Base-by-base conservation (phyloP, 2,329 filamentous ascomycete species). In the Herpotrichia juniperi region DNA sequence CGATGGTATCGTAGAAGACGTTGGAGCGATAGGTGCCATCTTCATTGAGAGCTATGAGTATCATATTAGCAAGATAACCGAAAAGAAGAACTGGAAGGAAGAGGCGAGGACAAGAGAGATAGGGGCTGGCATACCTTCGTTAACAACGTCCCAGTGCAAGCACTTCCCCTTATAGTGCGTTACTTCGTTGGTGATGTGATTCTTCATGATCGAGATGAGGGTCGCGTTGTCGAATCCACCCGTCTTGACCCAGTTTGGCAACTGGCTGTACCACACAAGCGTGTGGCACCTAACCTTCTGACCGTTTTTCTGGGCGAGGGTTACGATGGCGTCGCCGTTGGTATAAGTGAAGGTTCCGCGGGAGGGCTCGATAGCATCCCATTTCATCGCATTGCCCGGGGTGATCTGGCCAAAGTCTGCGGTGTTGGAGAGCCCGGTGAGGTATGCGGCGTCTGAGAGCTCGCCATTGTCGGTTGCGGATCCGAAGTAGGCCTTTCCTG, bases 1-100 rank as follows among this genome's bases (percentile, higher is more conserved):
- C 78, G 44, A 80, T 79, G 34, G 67, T 72, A 37, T 72, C 51
- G 53, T 73, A 74, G 63, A 74, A 80, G 37, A 79, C 58, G 45
- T 59, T 76, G 11, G 67, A 46, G 44, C 77, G 74, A 58, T 74
- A 78, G 2, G 74, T 77, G 8, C 75, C 76, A n/a, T 76, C 71
- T n/a, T 79, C 77, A 45, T 75, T 73, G n/a, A 80, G 64, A 14
- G 74, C 75, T 58, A 16, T 8, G 11, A 25, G 9, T 6, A 16
- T 34, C 2, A 16, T 34, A 22, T 54, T 24, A 57, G 22, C 26
- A 28, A n/a, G 12, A 21, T 21, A 17, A 19, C 16, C 5, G 16
- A 7, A 12, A 37, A 37, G 34, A 37, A 37, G 6, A 21, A 14
- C n/a, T 8, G 25, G 25, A 24, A 16, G 19, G 31, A 28, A 30